A percentile compares a stretch with the other conserved stretches of the same genome.
Conservation (phyloP, 805 yeast species). For the Ogataea sp. region DNA sequence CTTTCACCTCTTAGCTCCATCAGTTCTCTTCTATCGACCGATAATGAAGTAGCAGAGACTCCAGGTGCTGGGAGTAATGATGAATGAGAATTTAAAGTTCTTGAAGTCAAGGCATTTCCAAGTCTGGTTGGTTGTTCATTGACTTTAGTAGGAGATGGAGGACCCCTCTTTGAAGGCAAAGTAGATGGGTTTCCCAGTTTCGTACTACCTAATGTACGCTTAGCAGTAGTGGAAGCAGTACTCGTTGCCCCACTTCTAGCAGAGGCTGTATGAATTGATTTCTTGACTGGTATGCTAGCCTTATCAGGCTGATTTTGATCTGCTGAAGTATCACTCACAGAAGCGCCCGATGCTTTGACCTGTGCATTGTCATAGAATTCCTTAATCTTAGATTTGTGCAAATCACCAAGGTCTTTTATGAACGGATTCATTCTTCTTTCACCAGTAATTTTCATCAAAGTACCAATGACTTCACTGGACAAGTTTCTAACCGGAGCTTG, state of each 20-base stretch:
- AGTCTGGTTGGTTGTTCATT: conserved; percentile 12
- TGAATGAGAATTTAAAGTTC: conserved; percentile 12
- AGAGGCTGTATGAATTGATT: conserved; percentile 9
- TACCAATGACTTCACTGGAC: conserved; percentile 73
- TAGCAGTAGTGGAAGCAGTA: too few relatives aligned
- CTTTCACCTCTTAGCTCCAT: conserved; percentile 47
- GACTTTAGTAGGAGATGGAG: conserved; percentile 61
- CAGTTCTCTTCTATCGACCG: conserved; percentile 36
- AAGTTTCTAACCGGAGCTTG: conserved; percentile 77
- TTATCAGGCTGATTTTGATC: too few relatives aligned
- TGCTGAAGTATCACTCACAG: conserved; percentile 1
- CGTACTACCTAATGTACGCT: not conserved
- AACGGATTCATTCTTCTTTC: conserved; percentile 53
- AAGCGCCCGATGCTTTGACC: conserved; percentile 33
- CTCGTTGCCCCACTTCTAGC: too few relatives aligned
- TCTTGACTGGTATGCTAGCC: conserved; percentile 6
- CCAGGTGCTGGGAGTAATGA: conserved; percentile 3
- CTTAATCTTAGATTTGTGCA: conserved; percentile 48
- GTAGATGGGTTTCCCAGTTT: conserved; percentile 4
- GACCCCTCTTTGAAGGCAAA: conserved; percentile 60
- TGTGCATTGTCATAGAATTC: conserved; percentile 48
- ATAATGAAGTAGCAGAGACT: conserved; percentile 4
- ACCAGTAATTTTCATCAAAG: conserved; percentile 76
- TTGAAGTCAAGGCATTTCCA: conserved; percentile 13
- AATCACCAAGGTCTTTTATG: conserved; percentile 56